These are phyloP conservation scores for Geranomyces variabilis DNA, from an alignment of 192 early-diverging fungal genomes.

Conservation along the genomic window DNA sequence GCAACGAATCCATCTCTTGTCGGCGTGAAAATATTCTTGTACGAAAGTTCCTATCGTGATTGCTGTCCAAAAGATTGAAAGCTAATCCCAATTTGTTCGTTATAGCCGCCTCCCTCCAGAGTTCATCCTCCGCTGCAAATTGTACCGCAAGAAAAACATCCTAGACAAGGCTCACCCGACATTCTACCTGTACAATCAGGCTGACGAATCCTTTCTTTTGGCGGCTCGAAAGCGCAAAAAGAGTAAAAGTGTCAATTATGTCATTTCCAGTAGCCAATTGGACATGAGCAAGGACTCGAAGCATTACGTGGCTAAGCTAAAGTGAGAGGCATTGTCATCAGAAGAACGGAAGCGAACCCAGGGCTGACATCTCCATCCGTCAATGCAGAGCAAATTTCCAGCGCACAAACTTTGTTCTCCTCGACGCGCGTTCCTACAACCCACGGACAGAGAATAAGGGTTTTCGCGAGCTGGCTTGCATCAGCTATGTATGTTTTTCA, in stretches of 20 bases:
- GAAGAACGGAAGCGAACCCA: neutral
- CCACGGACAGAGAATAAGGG: conserved; percentile 49
- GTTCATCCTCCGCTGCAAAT: conserved; percentile 51
- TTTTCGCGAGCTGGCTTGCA: conserved; percentile 52
- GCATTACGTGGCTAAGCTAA: conserved; percentile 64
- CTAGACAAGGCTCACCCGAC: conserved; percentile 57
- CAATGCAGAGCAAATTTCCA: conserved; percentile 54
- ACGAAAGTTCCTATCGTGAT: neutral
- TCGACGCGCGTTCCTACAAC: conserved; percentile 57
- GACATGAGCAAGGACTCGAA: conserved; percentile 60
- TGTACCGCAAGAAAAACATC: conserved; percentile 59
- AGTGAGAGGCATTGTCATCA: conserved; percentile 17
- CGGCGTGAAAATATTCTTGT: conserved; percentile 42
- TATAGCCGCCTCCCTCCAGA: conserved; percentile 45
- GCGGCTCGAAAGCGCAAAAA: conserved; percentile 58
- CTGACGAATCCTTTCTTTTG: conserved; percentile 57
- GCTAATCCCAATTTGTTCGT: neutral
- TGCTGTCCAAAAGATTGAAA: neutral
- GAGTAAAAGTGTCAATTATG: conserved; percentile 59
- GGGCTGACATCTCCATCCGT: too few relatives aligned
- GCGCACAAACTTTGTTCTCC: conserved; percentile 58
- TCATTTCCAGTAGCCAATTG: conserved; percentile 55
- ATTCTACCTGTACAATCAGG: conserved; percentile 62
- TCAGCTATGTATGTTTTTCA: conserved; percentile 54
- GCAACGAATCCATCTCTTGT: conserved; percentile 27